phyloP scores from a whole-genome alignment of 345 rosid species.

The Nasturtium officinale region DNA sequence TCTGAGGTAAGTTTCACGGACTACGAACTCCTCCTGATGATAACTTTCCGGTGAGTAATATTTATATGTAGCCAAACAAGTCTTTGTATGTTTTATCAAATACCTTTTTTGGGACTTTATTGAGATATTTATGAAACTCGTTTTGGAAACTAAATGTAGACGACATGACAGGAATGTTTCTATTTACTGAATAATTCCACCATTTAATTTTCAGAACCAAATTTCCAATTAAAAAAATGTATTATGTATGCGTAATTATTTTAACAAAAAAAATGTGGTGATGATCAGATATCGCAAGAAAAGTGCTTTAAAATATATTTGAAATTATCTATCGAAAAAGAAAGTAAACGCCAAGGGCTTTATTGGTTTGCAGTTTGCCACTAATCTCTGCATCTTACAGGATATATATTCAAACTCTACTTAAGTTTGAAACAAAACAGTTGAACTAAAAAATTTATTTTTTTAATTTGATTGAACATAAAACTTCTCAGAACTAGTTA shows the following conservation, averaged over 20 bases:
- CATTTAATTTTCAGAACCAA: not conserved
- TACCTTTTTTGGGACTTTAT: too few relatives aligned
- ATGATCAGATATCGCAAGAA: slow-evolving; percentile 16
- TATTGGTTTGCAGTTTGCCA: too few relatives aligned
- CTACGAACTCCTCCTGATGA: not conserved
- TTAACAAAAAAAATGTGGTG: too few relatives aligned
- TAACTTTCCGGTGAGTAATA: slow-evolving; percentile 15
- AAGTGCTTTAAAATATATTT: too few relatives aligned
- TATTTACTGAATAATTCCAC: not conserved
- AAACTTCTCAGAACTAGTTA: not conserved
- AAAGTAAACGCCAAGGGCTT: not conserved
- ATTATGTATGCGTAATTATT: too few relatives aligned
- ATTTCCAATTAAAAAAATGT: not conserved
- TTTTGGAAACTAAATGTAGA: not conserved
- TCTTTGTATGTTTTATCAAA: not conserved
- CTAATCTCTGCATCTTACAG: too few relatives aligned
- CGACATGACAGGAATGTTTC: not conserved
- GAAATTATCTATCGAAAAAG: not conserved
- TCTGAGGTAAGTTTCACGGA: not conserved
- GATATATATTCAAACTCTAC: too few relatives aligned
- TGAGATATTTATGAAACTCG: too few relatives aligned
- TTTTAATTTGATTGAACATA: not conserved
- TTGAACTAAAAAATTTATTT: not conserved
- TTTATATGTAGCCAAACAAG: not conserved
- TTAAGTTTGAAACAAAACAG: not conserved